Percentiles rank a stretch among this genome's conserved stretches.
These are phyloP conservation scores for Nicotiana noctiflora DNA, from an alignment of 257 asterid species.

Conservation along the genomic window DNA sequence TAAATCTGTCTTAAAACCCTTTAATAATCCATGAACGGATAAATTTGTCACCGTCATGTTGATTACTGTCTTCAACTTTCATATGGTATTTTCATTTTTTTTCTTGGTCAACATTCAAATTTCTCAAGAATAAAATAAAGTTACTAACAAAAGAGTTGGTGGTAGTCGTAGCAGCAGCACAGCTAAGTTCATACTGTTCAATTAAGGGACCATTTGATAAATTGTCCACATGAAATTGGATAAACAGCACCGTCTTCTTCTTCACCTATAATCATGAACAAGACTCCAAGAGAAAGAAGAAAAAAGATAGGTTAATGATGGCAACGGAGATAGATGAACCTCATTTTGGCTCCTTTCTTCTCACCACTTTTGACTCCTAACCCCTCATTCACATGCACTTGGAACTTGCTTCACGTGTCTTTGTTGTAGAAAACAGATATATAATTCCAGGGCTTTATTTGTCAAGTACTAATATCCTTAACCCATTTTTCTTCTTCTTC, in stretches of 20 bases:
- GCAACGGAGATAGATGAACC: neutral
- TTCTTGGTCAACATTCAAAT: neutral
- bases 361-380: neutral
- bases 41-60: neutral
- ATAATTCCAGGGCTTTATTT: neutral
- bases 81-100: neutral
- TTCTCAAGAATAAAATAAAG: neutral
- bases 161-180: neutral
- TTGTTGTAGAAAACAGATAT: neutral
- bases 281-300: neutral
- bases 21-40: neutral
- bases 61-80: neutral
- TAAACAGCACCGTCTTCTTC: neutral
- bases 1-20: neutral
- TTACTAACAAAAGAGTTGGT: neutral
- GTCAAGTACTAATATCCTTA: neutral
- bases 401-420: conserved; percentile 2
- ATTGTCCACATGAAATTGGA: conserved; percentile 5
- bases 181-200: neutral
- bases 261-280: conserved; percentile 1
- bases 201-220: conserved; percentile 1
- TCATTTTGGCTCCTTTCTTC: neutral
- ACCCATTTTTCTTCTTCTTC: neutral
- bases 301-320: conserved; percentile 1
- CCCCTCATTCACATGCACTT: conserved; percentile 8